A percentile compares a stretch with the other conserved stretches of the same genome.
phyloP scores from a whole-genome alignment of 2,329 filamentous ascomycete species.

The Penicillium sp. region DNA sequence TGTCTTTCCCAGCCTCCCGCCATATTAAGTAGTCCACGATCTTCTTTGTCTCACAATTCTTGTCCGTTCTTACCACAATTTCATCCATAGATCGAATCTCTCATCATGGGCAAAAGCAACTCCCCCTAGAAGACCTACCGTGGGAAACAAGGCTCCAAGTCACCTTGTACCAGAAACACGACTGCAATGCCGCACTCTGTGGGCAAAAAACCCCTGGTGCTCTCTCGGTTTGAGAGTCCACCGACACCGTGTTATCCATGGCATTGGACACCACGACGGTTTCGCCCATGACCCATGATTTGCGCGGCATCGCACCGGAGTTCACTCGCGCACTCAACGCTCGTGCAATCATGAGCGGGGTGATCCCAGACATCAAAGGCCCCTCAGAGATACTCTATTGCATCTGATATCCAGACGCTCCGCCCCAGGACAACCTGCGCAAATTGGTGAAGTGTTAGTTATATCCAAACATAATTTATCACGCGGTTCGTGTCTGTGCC shows the following conservation, averaged over 20 bases:
- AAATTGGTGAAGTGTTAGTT: constrained; percentile 9
- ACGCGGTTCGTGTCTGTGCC: constrained; percentile 44
- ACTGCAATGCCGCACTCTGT: constrained; percentile 6
- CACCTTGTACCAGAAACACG: background rate
- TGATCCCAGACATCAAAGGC: constrained; percentile 6
- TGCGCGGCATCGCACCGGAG: constrained; percentile 3
- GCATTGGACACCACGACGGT: constrained; percentile 6
- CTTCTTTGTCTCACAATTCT: too few relatives aligned
- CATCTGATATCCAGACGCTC: constrained; percentile 13
- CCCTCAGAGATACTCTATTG: constrained; percentile 11
- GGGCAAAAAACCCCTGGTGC: background rate
- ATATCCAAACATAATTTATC: constrained; percentile 35
- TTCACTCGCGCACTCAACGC: constrained; percentile 13
- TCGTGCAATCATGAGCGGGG: constrained; percentile 13
- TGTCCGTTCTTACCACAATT: too few relatives aligned
- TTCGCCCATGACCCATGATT: constrained; percentile 4
- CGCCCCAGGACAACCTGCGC: constrained; percentile 7
- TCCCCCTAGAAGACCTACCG: background rate
- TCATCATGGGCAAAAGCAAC: background rate
- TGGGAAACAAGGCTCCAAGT: background rate
- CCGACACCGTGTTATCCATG: constrained; percentile 2
- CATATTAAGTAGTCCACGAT: too few relatives aligned
- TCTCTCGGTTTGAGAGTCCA: background rate
- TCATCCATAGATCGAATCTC: too few relatives aligned
- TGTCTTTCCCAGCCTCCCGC: too few relatives aligned